Conservation (phyloP, 2,329 filamentous ascomycete genomes). For the Endocalyx cinctus region DNA sequence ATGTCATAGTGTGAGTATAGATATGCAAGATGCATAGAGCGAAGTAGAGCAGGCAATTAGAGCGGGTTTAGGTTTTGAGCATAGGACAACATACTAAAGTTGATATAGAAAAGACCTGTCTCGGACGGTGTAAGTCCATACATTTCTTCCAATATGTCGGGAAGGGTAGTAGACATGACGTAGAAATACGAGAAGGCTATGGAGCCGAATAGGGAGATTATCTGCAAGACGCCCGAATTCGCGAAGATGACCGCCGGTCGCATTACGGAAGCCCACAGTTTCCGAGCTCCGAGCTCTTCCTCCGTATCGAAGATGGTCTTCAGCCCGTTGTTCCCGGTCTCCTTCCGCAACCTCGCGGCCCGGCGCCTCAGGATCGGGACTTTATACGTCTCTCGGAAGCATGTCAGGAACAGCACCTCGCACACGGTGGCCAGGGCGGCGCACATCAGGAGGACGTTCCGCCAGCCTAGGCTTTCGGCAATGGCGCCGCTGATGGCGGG, state of each 20-base stretch:
- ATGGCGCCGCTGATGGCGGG: constrained; percentile 52
- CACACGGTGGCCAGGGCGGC: constrained; percentile 42
- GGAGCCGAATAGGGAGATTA: constrained; percentile 39
- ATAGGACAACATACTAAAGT: constrained; percentile 47
- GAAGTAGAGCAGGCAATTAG: too few species aligned
- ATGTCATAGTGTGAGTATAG: constrained; percentile 4
- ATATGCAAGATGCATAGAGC: too few species aligned
- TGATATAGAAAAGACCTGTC: constrained; percentile 49
- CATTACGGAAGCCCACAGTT: constrained; percentile 36
- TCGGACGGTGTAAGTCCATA: constrained; percentile 47
- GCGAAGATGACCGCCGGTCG: constrained; percentile 43
- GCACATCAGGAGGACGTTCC: constrained; percentile 46
- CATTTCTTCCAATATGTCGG: constrained; percentile 41
- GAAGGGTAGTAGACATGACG: constrained; percentile 48
- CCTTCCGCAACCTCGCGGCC: constrained; percentile 27
- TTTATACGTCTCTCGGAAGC: constrained; percentile 58
- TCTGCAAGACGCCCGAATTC: constrained; percentile 49
- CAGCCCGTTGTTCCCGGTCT: constrained; percentile 25
- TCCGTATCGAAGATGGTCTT: constrained; percentile 27
- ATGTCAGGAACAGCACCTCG: constrained; percentile 46
- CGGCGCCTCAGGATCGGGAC: constrained; percentile 47
- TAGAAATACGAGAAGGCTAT: constrained; percentile 50
- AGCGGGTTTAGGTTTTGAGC: too few species aligned
- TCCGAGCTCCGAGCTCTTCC: constrained; percentile 18
- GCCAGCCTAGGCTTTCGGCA: constrained; percentile 51